A percentile compares a stretch with the other conserved stretches of the same genome.
Evolutionary conservation across 1,284 basidiomycete species (phyloP).

Genomic region (Malassezia caprae): DNA sequence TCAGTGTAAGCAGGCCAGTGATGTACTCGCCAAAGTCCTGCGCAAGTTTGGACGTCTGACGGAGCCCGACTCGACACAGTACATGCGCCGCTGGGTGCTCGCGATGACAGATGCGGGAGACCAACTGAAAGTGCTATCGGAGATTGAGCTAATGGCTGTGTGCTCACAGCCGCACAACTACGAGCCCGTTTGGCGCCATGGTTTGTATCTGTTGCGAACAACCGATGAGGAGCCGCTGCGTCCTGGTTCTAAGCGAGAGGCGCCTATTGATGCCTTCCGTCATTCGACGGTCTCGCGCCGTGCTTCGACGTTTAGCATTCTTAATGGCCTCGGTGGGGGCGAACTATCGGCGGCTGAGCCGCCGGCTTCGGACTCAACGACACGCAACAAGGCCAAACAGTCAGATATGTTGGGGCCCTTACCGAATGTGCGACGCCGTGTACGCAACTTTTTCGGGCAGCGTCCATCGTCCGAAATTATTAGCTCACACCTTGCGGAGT

Average conservation of each 20-base stretch:
- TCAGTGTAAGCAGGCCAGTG: slow-evolving; percentile 38
- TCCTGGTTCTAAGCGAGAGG: slow-evolving; percentile 22
- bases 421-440: slow-evolving; percentile 10
- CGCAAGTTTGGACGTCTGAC: slow-evolving; percentile 40
- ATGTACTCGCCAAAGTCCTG: slow-evolving; percentile 42
- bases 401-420: background rate
- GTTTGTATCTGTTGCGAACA: slow-evolving; percentile 57
- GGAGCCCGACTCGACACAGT: slow-evolving; percentile 31
- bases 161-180: slow-evolving; percentile 74
- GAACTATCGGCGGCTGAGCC: slow-evolving; percentile 54
- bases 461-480: slow-evolving; percentile 94
- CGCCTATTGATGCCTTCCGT: slow-evolving; percentile 54
- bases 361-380: background rate
- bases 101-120: slow-evolving; percentile 23
- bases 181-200: slow-evolving; percentile 65
- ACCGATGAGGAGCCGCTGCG: slow-evolving; percentile 12
- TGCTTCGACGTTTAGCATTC: slow-evolving; percentile 55
- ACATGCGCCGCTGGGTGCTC: slow-evolving; percentile 36
- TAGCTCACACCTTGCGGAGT: slow-evolving; percentile 86
- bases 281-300: slow-evolving; percentile 54
- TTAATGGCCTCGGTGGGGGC: slow-evolving; percentile 53
- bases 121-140: slow-evolving; percentile 37
- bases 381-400: background rate
- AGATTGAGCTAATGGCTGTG: slow-evolving; percentile 65
- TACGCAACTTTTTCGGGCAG: slow-evolving; percentile 92